Evolutionary conservation across 2,329 filamentous ascomycete genomes (phyloP), one percentile per base, ranked within the genome.

Genomic region (Fusarium metavorans): DNA sequence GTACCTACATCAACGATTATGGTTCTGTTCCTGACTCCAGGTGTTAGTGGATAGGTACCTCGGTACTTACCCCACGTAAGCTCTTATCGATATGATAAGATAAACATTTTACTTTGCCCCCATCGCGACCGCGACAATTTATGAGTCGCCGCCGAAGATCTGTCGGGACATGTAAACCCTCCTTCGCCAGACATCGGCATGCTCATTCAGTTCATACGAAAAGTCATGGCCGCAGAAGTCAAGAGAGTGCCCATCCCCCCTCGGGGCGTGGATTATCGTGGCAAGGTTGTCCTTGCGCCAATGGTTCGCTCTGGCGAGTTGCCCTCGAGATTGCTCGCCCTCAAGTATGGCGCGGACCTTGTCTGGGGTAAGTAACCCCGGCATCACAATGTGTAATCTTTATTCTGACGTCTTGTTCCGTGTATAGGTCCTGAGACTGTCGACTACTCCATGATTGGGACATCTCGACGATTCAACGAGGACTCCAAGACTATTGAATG

Each of bases 221-320:
- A 85, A 82, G 86, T 84, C 81, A 94, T 93, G 90, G 86, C 88
- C 79, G 82, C 88, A 65, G 84, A 85, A 77, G 78, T 86, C 70
- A 92, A 93, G 81, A 91, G 88, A 81, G 94, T 98, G 41, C 92
- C 95, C 61, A 97, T 98, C 76, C 96, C 96, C 74, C 89, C 88
- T 71, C 93, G 93, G 83, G 96, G 96, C 61, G 95, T 98, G 79
- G 95, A 98, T 86, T 98, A 98, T 84, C 91, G 96, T 77, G 93
- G 94, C 84, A 98, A 97, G 84, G 85, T 98, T 75, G 97, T 98
- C 52, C 92, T 99, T 73, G 97, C 97, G 71, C 97, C 97, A 45
- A 99, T 99, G 97, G 96, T 98, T 67, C 93, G 97, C 77, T 97
- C 95, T n/a, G 97, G 97, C 81, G 97, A 99, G 86, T 87, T 98